Percentiles rank a stretch among this genome's conserved stretches.
These are phyloP conservation scores for Mycena leptocephala DNA, from an alignment of 768 basidiomycete genomes.

Conservation along the genomic window DNA sequence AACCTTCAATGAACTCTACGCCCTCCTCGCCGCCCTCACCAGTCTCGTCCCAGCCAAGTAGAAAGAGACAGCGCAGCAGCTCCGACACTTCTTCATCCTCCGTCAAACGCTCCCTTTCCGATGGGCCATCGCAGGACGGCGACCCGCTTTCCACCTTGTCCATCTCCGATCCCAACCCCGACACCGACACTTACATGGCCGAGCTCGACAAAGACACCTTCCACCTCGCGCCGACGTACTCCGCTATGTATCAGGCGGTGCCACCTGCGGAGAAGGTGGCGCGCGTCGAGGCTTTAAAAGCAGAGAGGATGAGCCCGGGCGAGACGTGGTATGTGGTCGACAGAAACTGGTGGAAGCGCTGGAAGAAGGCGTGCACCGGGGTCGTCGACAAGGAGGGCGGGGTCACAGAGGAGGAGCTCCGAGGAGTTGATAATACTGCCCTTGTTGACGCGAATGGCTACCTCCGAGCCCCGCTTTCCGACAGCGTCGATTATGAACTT, in stretches of 20 bases:
- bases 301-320: slow-evolving; percentile 69
- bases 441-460: slow-evolving; percentile 72
- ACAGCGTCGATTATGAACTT: slow-evolving; percentile 82
- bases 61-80: slow-evolving; percentile 83
- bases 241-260: slow-evolving; percentile 44
- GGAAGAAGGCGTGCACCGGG: slow-evolving; percentile 82
- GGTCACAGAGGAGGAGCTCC: slow-evolving; percentile 74
- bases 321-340: slow-evolving; percentile 88
- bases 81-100: slow-evolving; percentile 82
- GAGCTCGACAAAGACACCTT: slow-evolving; percentile 65
- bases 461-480: slow-evolving; percentile 62
- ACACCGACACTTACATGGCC: slow-evolving; percentile 81
- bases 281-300: slow-evolving; percentile 64
- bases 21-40: slow-evolving; percentile 61
- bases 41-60: slow-evolving; percentile 56
- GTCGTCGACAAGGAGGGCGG: slow-evolving; percentile 78
- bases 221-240: slow-evolving; percentile 42
- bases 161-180: slow-evolving; percentile 61
- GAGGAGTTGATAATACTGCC: slow-evolving; percentile 82
- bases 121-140: slow-evolving; percentile 67
- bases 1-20: slow-evolving; percentile 50
- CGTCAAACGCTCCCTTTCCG: slow-evolving; percentile 85
- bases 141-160: slow-evolving; percentile 63
- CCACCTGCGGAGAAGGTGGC: slow-evolving; percentile 65
- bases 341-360: slow-evolving; percentile 81